A percentile compares a stretch with the other conserved stretches of the same genome.
Evolutionary conservation across 179 eudicot genomes (phyloP).

Genomic region (Drosera spatulata): DNA sequence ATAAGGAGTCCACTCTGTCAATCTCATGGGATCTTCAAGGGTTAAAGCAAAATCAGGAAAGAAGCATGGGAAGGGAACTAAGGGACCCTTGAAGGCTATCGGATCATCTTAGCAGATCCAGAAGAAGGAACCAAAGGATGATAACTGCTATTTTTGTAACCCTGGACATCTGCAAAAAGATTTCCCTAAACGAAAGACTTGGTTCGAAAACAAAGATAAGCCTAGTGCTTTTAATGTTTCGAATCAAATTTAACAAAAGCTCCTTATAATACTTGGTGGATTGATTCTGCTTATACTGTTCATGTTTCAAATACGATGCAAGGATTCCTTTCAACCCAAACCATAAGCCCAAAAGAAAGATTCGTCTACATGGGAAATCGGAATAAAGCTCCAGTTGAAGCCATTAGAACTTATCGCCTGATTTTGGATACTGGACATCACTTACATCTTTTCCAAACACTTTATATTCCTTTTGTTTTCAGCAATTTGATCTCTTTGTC

Average conservation of each 20-base stretch:
- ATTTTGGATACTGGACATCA: constrained; percentile 4
- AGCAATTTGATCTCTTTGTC: constrained; percentile 4
- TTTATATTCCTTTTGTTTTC: constrained; percentile 7
- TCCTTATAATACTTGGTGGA: too few relatives aligned
- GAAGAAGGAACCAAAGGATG: not conserved
- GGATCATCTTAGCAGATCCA: not conserved
- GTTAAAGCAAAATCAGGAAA: constrained; percentile 1
- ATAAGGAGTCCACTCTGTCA: not conserved
- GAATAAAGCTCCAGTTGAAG: constrained; percentile 9
- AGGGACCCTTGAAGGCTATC: not conserved
- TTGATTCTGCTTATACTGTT: constrained; percentile 1
- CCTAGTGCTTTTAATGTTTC: constrained; percentile 1
- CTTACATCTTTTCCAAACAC: constrained; percentile 7
- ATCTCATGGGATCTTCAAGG: too few relatives aligned
- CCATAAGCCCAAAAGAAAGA: constrained; percentile 5
- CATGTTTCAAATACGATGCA: constrained; percentile 10
- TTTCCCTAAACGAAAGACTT: constrained; percentile 5
- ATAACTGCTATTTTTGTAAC: constrained; percentile 8
- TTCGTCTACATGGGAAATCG: constrained; percentile 5
- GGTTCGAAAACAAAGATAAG: constrained; percentile 7
- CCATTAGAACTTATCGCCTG: constrained; percentile 6
- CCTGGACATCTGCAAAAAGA: constrained; percentile 5
- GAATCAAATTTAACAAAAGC: constrained; percentile 7
- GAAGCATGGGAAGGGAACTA: not conserved
- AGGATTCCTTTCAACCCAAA: constrained; percentile 5